These are phyloP conservation scores for Trichophyton verrucosum DNA, from an alignment of 2,329 filamentous ascomycete genomes.

Conservation along the genomic window DNA sequence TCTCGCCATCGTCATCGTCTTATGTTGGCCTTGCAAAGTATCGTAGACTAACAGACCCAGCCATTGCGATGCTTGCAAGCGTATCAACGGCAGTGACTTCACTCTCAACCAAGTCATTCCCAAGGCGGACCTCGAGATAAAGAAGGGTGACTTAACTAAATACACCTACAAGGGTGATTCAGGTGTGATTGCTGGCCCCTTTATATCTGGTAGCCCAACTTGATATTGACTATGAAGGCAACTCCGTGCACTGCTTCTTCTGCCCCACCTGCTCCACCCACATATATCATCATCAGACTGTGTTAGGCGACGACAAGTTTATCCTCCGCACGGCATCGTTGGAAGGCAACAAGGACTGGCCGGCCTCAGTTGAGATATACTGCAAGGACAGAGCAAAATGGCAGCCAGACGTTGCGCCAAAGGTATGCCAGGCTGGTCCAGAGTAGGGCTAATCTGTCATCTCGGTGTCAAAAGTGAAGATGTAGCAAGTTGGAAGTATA, in stretches of 20 bases:
- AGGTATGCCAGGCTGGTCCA: background rate
- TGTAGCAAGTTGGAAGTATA: background rate
- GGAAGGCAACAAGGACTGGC: conserved; percentile 36
- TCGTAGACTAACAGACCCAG: conserved; percentile 20
- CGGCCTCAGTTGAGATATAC: conserved; percentile 43
- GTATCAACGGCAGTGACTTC: conserved; percentile 39
- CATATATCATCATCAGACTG: conserved; percentile 45
- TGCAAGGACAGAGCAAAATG: conserved; percentile 41
- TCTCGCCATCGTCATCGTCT: background rate
- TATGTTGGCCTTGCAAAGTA: too few species aligned
- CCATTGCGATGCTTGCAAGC: conserved; percentile 48
- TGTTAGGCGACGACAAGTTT: conserved; percentile 36
- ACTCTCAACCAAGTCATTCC: conserved; percentile 46
- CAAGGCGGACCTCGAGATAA: conserved; percentile 39
- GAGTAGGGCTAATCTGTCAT: background rate
- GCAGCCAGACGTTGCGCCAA: conserved; percentile 39
- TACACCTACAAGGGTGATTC: conserved; percentile 48
- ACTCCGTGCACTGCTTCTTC: conserved; percentile 45
- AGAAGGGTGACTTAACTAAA: conserved; percentile 38
- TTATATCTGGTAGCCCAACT: background rate
- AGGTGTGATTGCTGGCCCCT: conserved; percentile 23
- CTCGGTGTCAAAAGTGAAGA: background rate
- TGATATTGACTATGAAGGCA: conserved; percentile 26
- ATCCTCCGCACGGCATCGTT: conserved; percentile 42
- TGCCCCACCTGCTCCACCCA: conserved; percentile 46